Percentiles rank a stretch among this genome's conserved stretches.
Evolutionary conservation across 495 filamentous ascomycete species (phyloP).

Genomic region (Lichenothelia convexa): DNA sequence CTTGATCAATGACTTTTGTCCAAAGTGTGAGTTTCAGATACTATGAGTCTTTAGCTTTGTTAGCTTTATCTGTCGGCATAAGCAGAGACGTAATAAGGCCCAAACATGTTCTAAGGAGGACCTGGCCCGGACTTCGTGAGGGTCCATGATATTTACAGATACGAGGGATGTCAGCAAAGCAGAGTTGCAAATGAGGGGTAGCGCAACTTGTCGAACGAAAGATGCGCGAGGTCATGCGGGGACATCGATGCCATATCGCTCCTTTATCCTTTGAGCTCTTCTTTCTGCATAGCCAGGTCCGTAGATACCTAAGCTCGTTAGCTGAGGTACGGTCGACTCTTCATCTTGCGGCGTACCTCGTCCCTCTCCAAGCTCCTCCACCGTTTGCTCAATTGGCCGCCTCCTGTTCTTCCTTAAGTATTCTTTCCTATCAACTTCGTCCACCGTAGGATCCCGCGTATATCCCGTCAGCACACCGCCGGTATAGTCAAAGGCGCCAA

Average conservation of each 20-base stretch:
- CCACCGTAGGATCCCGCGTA: conserved; percentile 36
- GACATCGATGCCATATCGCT: conserved; percentile 85
- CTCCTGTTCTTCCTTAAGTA: conserved; percentile 53
- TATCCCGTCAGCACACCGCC: conserved; percentile 47
- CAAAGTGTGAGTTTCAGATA: too few relatives aligned
- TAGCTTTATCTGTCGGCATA: too few relatives aligned
- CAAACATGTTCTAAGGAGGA: too few relatives aligned
- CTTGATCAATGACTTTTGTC: too few relatives aligned
- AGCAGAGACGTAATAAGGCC: too few relatives aligned
- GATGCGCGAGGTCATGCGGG: too few relatives aligned
- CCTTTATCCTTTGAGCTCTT: conserved; percentile 63
- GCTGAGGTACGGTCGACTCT: conserved; percentile 5
- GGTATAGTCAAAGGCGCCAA: conserved; percentile 59
- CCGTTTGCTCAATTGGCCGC: conserved; percentile 62
- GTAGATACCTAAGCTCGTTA: conserved; percentile 47
- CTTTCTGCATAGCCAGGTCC: conserved; percentile 76
- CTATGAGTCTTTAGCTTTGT: too few relatives aligned
- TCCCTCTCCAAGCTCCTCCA: conserved; percentile 73
- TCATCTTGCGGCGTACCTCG: conserved; percentile 41
- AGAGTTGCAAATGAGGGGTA: too few relatives aligned
- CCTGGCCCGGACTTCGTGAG: too few relatives aligned
- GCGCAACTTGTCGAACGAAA: too few relatives aligned
- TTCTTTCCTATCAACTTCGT: conserved; percentile 70
- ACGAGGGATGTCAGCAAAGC: too few relatives aligned
- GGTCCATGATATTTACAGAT: too few relatives aligned